These are phyloP conservation scores for Chrysopogon serrulatus DNA, from an alignment of 176 grass and related monocot genomes.

Conservation along the genomic window DNA sequence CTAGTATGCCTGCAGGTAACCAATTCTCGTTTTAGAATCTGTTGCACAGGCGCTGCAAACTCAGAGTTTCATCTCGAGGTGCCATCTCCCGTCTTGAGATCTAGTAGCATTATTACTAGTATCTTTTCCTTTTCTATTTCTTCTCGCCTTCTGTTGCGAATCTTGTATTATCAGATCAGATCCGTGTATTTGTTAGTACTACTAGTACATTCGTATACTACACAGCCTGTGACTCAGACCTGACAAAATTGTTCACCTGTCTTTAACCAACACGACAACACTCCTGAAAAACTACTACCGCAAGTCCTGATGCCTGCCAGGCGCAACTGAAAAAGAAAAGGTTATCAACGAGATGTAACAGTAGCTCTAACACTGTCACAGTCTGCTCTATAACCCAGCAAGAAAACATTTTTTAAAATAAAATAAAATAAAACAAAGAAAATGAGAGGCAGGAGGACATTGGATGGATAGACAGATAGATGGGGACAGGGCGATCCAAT, in stretches of 20 bases:
- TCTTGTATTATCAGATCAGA: too few relatives aligned
- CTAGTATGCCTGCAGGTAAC: neutral
- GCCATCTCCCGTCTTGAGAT: conserved; percentile 40
- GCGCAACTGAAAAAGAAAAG: neutral
- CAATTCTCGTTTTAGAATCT: neutral
- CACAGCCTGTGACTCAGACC: neutral
- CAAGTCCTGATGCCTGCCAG: neutral
- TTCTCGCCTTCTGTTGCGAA: too few relatives aligned
- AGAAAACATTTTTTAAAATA: too few relatives aligned
- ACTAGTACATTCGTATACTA: neutral
- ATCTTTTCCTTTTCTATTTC: too few relatives aligned
- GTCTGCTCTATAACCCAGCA: neutral
- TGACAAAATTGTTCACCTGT: neutral
- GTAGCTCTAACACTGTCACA: neutral
- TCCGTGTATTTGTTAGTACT: too few relatives aligned
- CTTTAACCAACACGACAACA: neutral
- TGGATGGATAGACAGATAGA: too few relatives aligned
- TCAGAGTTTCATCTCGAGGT: neutral
- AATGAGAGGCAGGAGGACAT: too few relatives aligned
- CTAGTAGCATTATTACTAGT: neutral
- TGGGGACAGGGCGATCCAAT: conserved; percentile 33
- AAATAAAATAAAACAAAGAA: too few relatives aligned
- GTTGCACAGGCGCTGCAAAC: neutral
- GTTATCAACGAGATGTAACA: neutral
- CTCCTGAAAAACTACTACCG: neutral